Evolutionary conservation across 352 stramenopile species (phyloP).

Genomic region (Phytophthora ohioensis): DNA sequence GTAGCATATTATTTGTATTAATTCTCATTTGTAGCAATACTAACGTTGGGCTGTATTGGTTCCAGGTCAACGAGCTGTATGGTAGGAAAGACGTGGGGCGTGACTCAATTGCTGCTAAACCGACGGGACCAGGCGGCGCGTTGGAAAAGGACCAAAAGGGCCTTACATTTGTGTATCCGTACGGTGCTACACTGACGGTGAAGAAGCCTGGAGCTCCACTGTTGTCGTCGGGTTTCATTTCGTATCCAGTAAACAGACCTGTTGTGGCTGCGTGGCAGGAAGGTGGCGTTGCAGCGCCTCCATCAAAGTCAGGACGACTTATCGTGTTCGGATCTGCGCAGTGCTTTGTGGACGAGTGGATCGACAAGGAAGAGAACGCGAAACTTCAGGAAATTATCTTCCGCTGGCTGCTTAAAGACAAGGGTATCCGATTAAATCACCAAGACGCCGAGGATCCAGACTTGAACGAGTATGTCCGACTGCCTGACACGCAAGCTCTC

Average conservation of each 20-base stretch:
- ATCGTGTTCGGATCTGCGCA: constrained; percentile 93
- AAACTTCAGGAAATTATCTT: constrained; percentile 95
- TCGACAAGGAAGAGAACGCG: constrained; percentile 96
- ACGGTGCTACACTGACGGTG: constrained; percentile 94
- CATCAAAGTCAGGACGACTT: constrained; percentile 66
- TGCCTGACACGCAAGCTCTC: constrained; percentile 95
- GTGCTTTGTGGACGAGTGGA: constrained; percentile 95
- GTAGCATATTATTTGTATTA: no score
- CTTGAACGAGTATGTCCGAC: constrained; percentile 87
- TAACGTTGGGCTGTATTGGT: not conserved
- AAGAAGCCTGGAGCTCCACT: constrained; percentile 89
- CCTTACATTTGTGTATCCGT: constrained; percentile 96
- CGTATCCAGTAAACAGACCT: constrained; percentile 95
- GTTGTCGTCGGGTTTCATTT: constrained; percentile 94
- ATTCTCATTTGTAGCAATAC: not conserved
- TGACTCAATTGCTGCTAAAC: constrained; percentile 21
- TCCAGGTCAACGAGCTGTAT: constrained; percentile 66
- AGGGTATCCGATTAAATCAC: constrained; percentile 67
- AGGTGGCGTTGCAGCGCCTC: constrained; percentile 66
- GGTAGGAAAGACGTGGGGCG: constrained; percentile 66
- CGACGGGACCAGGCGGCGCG: constrained; percentile 46
- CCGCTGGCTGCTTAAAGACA: constrained; percentile 93
- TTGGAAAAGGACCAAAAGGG: constrained; percentile 88
- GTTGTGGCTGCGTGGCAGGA: constrained; percentile 92
- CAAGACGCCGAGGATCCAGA: constrained; percentile 86